Base-by-base conservation (phyloP, 202 grass and related monocot genomes). In the Saccharum hybrid region DNA sequence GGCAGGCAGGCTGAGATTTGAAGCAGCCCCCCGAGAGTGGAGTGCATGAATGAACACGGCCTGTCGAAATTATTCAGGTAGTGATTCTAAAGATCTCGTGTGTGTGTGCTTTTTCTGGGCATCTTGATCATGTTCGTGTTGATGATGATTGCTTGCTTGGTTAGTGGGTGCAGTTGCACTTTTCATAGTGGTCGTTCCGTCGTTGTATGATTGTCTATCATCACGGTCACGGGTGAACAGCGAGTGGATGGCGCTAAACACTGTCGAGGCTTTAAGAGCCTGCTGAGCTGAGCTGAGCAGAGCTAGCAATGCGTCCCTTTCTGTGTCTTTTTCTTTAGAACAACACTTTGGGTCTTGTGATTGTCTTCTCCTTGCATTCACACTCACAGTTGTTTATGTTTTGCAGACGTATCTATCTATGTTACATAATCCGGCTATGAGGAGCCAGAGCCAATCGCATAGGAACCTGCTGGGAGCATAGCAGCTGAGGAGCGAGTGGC, bases 261-360 rank as follows among this genome's bases (percentile, higher is more conserved):
- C 82, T 66, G 71, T 77, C 18, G 85, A 66, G 39, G 39, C 7
- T 41, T 10, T 6, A 41, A 70, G 59, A 89, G 6, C 13, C 12
- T 61, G 57, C 19, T 59, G n/a, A 10, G n/a, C 46, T 51, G 46
- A 56, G 63, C 56, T 86, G 6, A 9, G 39, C 21, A 23, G 68
- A 11, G 31, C 13, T 52, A 12, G 19, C 63, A 2, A 5, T 52
- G 28, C 42, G 0, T 34, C 10, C 9, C 46, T 51, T 51, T 51
- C 8, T 8, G 74, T 71, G 7, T 12, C 30, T 69, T 16, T 66
- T 40, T 34, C 21, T 0, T 0, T 41, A 6, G 18, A 19, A 54
- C 0, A 19, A 54, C 19, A 12, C 34, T 49, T 67, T 39, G 16
- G 18, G 13, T 38, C 16, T 19, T n/a, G 4, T 36, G 31, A 33